A percentile compares a stretch with the other conserved stretches of the same genome.
Conservation (phyloP, 1,284 basidiomycete species). For the Athelia sp. region DNA sequence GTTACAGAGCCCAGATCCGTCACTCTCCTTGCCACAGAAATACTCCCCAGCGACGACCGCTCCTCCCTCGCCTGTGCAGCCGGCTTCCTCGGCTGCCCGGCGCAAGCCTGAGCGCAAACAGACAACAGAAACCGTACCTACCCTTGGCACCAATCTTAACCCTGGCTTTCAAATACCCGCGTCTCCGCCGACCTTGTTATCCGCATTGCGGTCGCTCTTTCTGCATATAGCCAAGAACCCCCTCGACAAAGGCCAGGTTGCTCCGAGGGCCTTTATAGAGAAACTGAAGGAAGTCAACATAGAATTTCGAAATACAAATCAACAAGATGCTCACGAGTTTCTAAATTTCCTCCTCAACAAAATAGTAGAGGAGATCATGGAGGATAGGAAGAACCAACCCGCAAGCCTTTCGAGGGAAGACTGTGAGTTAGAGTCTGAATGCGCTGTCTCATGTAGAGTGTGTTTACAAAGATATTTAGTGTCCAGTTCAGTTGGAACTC, state of each 20-base stretch:
- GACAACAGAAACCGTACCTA: conserved; percentile 28
- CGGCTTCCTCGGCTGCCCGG: conserved; percentile 28
- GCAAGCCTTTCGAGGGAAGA: conserved; percentile 40
- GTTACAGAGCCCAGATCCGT: conserved; percentile 49
- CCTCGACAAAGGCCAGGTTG: conserved; percentile 76
- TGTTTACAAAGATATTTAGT: conserved; percentile 33
- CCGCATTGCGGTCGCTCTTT: conserved; percentile 89
- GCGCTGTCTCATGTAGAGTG: conserved; percentile 1
- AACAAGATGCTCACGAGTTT: conserved; percentile 97
- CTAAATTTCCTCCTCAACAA: conserved; percentile 92
- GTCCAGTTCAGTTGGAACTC: conserved; percentile 50
- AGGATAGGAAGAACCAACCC: conserved; percentile 48
- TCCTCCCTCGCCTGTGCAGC: conserved; percentile 19
- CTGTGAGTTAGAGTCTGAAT: conserved; percentile 41
- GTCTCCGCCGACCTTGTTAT: conserved; percentile 75
- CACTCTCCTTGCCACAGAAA: conserved; percentile 21
- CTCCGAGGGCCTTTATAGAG: conserved; percentile 85
- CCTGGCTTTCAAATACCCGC: conserved; percentile 42
- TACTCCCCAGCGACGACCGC: conserved; percentile 15
- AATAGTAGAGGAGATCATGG: conserved; percentile 90
- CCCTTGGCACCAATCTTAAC: conserved; percentile 19
- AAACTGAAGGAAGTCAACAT: conserved; percentile 88
- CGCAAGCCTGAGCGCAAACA: conserved; percentile 45
- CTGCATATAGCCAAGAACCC: conserved; percentile 74
- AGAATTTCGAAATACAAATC: conserved; percentile 81